Base-by-base conservation (phyloP, 768 basidiomycete species). In the Nidula microcarpa region DNA sequence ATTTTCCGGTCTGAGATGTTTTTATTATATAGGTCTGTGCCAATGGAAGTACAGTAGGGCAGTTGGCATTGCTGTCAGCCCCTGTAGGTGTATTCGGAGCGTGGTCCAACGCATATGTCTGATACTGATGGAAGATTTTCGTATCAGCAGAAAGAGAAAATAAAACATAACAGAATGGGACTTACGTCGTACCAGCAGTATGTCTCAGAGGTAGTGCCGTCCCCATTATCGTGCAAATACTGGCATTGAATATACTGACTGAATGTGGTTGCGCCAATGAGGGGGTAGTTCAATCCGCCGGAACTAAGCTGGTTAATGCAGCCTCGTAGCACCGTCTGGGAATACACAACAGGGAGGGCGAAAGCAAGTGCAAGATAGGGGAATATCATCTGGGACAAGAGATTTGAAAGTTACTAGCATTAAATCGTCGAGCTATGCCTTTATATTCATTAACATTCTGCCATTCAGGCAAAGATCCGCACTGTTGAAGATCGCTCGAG, bases 171-270 rank as follows among this genome's bases (percentile, higher is more conserved):
- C 14, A 43, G 16, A 30, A n/a, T 7, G 11, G 13, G 16, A 51
- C 55, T 13, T 45, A 56, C 55, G 43, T 56, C 57, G 32, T 58
- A 58, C 46, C 50, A 58, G 52, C 55, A 56, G 47, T 58, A 58
- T 33, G 52, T 37, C 44, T 43, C 43, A 9, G 14, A 11, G 18
- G 45, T n/a, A 11, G 45, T 36, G 5, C 54, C 57, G 35, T 49
- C 47, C 11, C 46, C 51, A 34, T 53, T 36, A 16, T 45, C 47
- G 23, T 48, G 48, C 16, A 49, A 50, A 44, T 58, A 58, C n/a
- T 39, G 50, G 32, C 55, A 56, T 34, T 56, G 55, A 36, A 56
- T 49, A 32, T 53, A 56, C 37, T 53, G 55, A 43, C 57, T 55
- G 51, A 55, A 53, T 5, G 43, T 55, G 13, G 50, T 48, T 10